Evolutionary conservation across 2,329 filamentous ascomycete genomes (phyloP), one percentile per base, ranked within the genome.

Genomic region (Penicillium sp.): DNA sequence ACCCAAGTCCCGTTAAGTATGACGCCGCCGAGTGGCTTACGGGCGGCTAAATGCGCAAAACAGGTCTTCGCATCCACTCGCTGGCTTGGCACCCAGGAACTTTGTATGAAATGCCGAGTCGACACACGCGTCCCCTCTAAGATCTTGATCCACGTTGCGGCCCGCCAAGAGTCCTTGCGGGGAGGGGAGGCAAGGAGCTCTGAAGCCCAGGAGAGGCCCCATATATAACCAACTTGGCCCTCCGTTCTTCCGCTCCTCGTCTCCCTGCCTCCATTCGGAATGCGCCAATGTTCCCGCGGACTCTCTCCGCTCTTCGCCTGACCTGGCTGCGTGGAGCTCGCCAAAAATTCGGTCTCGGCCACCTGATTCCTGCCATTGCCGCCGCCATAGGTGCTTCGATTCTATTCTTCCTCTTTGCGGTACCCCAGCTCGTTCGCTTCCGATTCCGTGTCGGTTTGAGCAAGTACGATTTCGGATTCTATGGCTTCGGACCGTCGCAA

Each of bases 401-500:
- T n/a, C 13, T 56, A 4, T 55, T 61, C n/a, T 58, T 42, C 44
- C 16, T 53, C n/a, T 54, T 51, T 33, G 51, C 36, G 2, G 24
- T 61, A 13, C 61, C 61, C 5, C 59, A 62, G 24, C 45, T 63
- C 10, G 25, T 44, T 13, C 46, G 50, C 5, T 55, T 63, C 40
- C 54, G 61, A 18, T 56, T 62, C 24, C 61, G 54, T 4, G 14
- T 43, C 13, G 57, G 46, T 9, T 30, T 62, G 30, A 62, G 55
- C 45, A 57, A 53, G 54, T 69, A 69, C 54, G 66, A 69, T 43
- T 50, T 68, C 20, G 67, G 66, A 5, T 49, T 56, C 10, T 63
- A 68, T 41, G 67, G 67, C 3, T 66, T 69, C 22, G 65, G 65
- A 0, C 67, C 67, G 1, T 63, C 66, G 0, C 58, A 43, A 28